Conservation (phyloP, 805 yeast genomes). For the Kuraishia floccosa region DNA sequence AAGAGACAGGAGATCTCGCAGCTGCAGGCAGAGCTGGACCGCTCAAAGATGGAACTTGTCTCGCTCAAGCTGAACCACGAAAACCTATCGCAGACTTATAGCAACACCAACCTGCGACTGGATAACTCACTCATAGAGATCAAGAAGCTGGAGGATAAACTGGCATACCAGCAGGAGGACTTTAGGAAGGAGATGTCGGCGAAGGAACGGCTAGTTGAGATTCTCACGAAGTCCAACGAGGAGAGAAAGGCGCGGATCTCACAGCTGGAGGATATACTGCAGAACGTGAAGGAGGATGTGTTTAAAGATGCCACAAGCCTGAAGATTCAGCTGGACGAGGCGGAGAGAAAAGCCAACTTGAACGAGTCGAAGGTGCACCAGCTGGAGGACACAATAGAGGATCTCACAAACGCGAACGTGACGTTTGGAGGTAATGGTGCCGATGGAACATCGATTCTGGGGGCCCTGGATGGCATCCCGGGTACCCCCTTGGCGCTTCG, state of each 20-base stretch:
- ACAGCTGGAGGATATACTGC: slow-evolving; percentile 38
- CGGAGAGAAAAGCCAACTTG: slow-evolving; percentile 22
- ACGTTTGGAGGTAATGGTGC: background rate
- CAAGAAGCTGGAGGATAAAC: slow-evolving; percentile 33
- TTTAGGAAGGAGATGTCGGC: slow-evolving; percentile 45
- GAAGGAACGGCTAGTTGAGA: slow-evolving; percentile 48
- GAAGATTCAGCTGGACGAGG: slow-evolving; percentile 21
- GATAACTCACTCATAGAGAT: slow-evolving; percentile 32
- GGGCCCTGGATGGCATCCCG: slow-evolving; percentile 20
- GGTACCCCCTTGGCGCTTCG: slow-evolving; percentile 29
- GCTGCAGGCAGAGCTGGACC: slow-evolving; percentile 23
- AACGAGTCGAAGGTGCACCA: slow-evolving; percentile 25
- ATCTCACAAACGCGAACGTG: slow-evolving; percentile 16
- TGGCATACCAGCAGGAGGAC: slow-evolving; percentile 30
- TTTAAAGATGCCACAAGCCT: slow-evolving; percentile 23
- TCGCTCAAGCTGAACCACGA: slow-evolving; percentile 16
- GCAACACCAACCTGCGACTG: slow-evolving; percentile 23
- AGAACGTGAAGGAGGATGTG: slow-evolving; percentile 26
- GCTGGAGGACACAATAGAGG: slow-evolving; percentile 32
- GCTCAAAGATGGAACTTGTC: slow-evolving; percentile 17
- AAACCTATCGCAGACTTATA: slow-evolving; percentile 20
- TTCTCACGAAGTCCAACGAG: slow-evolving; percentile 40
- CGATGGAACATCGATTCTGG: background rate
- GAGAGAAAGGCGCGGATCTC: slow-evolving; percentile 40
- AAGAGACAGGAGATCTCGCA: slow-evolving; percentile 17